Base-by-base conservation (phyloP, 225 moss, liverwort and hornwort genomes). In the Polytrichum formosum region DNA sequence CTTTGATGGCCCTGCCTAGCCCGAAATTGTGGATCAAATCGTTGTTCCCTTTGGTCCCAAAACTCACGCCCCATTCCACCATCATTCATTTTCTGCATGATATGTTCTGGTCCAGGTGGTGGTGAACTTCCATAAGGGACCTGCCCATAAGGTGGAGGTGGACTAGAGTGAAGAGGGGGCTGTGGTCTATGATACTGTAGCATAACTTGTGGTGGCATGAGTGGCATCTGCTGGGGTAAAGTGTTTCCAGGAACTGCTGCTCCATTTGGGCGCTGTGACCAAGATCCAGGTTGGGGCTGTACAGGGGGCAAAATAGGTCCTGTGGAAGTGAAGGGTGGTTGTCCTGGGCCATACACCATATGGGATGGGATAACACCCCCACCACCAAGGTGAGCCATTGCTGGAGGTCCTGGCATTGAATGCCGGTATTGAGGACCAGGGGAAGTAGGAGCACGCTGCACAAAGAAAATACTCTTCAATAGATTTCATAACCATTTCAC, bases 201-300 rank as follows among this genome's bases (percentile, higher is more conserved):
- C 75, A 98, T 87, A 53, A 98, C 98, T 78, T 98, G 98, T 23
- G 92, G 91, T 30, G 98, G 94, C 90, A 92, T 81, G 7, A 98
- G 76, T 18, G 90, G 81, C 81, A 90, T 76, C 76, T 90, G 89
- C 77, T 84, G 86, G 28, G 78, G 84, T 30, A 90, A 67, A 35
- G 91, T 79, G 31, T 87, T 90, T 30, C 88, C 82, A 63, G 87
- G 71, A 66, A 75, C 81, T 30, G 69, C 74, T 28, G 85, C 74
- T 17, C 87, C 81, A 76, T 72, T 80, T 22, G 88, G 75, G 26
- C 87, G 93, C 66, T 83, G 81, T 20, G 81, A 66, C 91, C 95
- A 92, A 61, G 85, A 81, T 1, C 87, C 85, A 6, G 74, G 68
- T 66, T 83, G 89, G 26, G 76, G 29, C 67, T 85, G 85, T 26